Conservation (phyloP, 257 asterid species). For the Solanum sparsipilum region DNA sequence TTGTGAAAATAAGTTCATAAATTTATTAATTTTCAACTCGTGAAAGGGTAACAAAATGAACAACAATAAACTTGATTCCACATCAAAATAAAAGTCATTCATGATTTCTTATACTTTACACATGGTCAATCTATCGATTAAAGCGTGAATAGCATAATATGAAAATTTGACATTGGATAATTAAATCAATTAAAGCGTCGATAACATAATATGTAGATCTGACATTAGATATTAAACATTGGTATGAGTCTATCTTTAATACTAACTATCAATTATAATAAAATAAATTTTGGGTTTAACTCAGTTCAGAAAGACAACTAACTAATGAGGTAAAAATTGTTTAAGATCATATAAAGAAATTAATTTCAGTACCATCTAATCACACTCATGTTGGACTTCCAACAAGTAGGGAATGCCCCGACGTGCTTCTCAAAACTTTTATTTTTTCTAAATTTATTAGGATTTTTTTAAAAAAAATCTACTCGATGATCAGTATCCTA, state of each 20-base stretch:
- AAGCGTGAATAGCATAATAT: background rate
- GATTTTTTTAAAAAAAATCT: too few species aligned
- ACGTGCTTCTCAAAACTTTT: background rate
- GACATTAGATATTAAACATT: background rate
- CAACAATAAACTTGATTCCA: background rate
- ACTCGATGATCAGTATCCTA: background rate
- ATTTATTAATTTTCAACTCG: background rate
- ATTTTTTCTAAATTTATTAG: background rate
- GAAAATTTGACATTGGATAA: accelerated
- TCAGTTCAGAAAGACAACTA: background rate
- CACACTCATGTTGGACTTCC: background rate
- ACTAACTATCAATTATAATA: background rate
- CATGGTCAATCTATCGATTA: background rate
- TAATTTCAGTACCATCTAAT: background rate
- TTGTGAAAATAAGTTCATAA: background rate
- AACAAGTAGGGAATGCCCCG: background rate
- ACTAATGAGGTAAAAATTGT: background rate
- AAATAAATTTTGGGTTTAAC: background rate
- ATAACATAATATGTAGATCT: background rate
- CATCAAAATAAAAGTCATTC: background rate
- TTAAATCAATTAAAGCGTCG: background rate
- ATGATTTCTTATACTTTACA: background rate
- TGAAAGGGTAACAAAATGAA: background rate
- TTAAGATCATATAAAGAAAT: background rate
- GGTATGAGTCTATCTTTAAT: accelerated